phyloP scores from a whole-genome alignment of 371 early-diverging fungal species.

The Capniomyces stellatus region DNA sequence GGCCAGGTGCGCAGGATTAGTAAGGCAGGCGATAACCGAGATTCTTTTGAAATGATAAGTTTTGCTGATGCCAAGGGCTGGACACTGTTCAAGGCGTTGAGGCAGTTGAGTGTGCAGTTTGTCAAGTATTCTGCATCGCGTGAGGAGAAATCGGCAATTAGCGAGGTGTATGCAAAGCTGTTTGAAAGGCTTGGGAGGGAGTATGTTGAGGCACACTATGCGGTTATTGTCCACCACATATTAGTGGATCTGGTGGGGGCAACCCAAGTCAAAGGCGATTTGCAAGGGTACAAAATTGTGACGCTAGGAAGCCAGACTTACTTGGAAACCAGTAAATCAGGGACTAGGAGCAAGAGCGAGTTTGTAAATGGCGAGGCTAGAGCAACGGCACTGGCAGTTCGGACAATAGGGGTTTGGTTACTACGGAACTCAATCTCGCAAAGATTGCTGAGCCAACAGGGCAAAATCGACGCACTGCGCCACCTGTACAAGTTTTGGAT shows the following conservation, averaged over 20 bases:
- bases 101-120: constrained; percentile 31
- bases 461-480: constrained; percentile 51
- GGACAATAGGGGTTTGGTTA: constrained; percentile 47
- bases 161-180: constrained; percentile 60
- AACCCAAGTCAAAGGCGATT: constrained; percentile 1
- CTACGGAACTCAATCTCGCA: constrained; percentile 57
- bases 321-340: background rate
- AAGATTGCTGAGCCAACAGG: constrained; percentile 52
- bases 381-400: constrained; percentile 27
- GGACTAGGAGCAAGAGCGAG: background rate
- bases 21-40: background rate
- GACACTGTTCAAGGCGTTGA: constrained; percentile 31
- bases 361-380: constrained; percentile 5
- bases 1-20: background rate
- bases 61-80: background rate
- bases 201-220: constrained; percentile 58
- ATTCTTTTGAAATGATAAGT: no score
- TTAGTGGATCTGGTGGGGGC: constrained; percentile 27
- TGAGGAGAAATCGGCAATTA: constrained; percentile 57
- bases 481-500: constrained; percentile 45
- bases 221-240: constrained; percentile 43
- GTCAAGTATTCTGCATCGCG: constrained; percentile 33
- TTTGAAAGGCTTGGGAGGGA: constrained; percentile 48
- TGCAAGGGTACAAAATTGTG: background rate
- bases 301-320: background rate